Base-by-base conservation (phyloP, 495 filamentous ascomycete species). In the Tuber calosporum region DNA sequence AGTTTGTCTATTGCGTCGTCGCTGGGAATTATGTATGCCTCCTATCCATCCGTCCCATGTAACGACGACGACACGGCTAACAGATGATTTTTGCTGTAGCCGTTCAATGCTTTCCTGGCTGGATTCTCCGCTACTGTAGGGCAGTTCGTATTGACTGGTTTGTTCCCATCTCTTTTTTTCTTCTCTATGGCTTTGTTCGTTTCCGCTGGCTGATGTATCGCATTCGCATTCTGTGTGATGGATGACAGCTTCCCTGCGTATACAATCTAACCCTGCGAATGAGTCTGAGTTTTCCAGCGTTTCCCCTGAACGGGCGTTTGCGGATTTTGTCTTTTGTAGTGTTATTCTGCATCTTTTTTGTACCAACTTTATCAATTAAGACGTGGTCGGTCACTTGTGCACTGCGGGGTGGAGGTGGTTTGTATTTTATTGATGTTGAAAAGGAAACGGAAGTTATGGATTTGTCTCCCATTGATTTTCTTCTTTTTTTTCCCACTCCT, bases 291-390 rank as follows among this genome's bases (percentile, higher is more conserved):
- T 93, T 80, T 84, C 86, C 66, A 83, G 82, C 20, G 88, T 91
- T 75, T 92, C 91, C 67, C 86, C 88, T 48, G 91, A 93, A 82
- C 87, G 90, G 82, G 96, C 95, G 22, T 99, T 99, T 83, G 95
- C 95, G 79, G 95, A 99, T 86, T 99, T 90, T 80, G 89, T 98
- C 75, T 92, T 97, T 73, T 94, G 93, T 80, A 97, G 93, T 82
- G 80, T 99, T 82, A 91, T 99, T 80, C 84, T 99, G 83, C 95
- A 99, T 86, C 96, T 98, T 86, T 98, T 99, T 87, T 99, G 95
- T 84, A 90, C 97, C 79, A 98, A 99, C 86, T 99, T 99, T 83
- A 98, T 99, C 85, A 99, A 99, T 87, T 98, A 84, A 84, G 41
- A 4, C 1, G 37, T 20, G 11, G 68, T 58, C 22, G 15, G 19